These are phyloP conservation scores for Voacanga thouarsii DNA, from an alignment of 257 asterid species.

Conservation along the genomic window DNA sequence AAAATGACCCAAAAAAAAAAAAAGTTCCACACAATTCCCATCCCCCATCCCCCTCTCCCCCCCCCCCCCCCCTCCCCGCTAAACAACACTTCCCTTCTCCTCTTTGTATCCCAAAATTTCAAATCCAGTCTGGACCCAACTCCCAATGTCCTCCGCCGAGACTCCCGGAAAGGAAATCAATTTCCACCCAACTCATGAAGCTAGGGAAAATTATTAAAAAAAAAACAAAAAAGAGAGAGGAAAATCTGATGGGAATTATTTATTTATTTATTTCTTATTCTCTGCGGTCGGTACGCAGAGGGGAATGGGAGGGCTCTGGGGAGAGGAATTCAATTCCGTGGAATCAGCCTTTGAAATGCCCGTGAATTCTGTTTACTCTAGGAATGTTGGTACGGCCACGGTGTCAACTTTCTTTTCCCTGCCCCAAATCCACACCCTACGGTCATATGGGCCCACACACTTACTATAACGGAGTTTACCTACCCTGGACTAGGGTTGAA, in stretches of 20 bases:
- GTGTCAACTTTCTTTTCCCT: conserved; percentile 3
- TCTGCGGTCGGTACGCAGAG: no score
- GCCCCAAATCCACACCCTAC: not conserved
- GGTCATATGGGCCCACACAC: not conserved
- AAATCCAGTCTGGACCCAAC: conserved; percentile 30
- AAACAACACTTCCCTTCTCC: no score
- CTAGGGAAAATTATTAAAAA: not conserved
- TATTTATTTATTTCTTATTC: no score
- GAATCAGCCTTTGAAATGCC: conserved; percentile 31
- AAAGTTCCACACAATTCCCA: not conserved
- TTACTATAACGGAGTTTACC: conserved; percentile 17
- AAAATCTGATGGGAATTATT: not conserved
- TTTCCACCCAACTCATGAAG: conserved; percentile 23
- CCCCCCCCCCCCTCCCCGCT: conserved; percentile 1
- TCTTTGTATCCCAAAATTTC: not conserved
- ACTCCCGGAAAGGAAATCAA: conserved; percentile 47
- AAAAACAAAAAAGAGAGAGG: not conserved
- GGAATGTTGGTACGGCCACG: conserved; percentile 48
- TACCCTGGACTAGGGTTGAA: conserved; percentile 5
- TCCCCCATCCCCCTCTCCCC: not conserved
- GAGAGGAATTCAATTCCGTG: conserved; percentile 28
- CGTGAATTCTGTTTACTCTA: conserved; percentile 45
- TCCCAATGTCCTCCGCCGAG: conserved; percentile 57
- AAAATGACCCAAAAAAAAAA: not conserved
- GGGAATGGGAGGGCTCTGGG: no score